Evolutionary conservation across 106 monocot genomes (phyloP).

Genomic region (Iris macrosiphon): DNA sequence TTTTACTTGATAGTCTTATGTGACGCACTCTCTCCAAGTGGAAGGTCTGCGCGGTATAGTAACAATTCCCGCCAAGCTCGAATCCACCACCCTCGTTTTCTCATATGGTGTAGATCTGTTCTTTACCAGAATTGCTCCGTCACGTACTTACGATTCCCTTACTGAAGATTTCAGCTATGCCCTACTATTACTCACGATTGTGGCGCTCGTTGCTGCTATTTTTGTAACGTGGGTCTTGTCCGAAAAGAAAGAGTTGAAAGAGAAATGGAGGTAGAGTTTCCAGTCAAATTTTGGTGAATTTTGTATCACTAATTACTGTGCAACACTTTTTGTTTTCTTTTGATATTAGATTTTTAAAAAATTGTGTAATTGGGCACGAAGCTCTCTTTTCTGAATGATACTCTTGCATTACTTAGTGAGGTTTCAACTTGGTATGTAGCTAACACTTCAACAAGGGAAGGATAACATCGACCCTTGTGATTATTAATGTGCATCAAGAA

Average conservation of each 20-base stretch:
- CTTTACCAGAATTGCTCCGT: slow-evolving; percentile 76
- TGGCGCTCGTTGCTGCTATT: slow-evolving; percentile 63
- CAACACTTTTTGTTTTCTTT: no score
- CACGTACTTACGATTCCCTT: slow-evolving; percentile 79
- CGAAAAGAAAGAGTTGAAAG: slow-evolving; percentile 75
- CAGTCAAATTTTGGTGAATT: not conserved
- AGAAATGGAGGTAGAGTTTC: slow-evolving; percentile 67
- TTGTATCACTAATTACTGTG: slow-evolving; percentile 2
- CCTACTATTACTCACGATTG: slow-evolving; percentile 77
- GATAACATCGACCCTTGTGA: no score
- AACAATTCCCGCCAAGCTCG: slow-evolving; percentile 69
- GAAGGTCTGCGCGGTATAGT: slow-evolving; percentile 72
- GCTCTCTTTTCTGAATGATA: no score
- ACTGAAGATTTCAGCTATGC: slow-evolving; percentile 93
- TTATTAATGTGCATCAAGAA: no score
- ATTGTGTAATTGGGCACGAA: no score
- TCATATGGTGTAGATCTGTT: slow-evolving; percentile 88
- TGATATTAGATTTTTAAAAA: no score
- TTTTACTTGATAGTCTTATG: no score
- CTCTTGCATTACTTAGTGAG: no score
- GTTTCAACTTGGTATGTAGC: no score
- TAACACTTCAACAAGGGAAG: no score
- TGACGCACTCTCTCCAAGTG: slow-evolving; percentile 89
- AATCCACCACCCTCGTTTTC: slow-evolving; percentile 84
- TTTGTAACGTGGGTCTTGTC: slow-evolving; percentile 70